phyloP scores from a whole-genome alignment of 2,329 filamentous ascomycete species.

The Cercospora brassicicola region DNA sequence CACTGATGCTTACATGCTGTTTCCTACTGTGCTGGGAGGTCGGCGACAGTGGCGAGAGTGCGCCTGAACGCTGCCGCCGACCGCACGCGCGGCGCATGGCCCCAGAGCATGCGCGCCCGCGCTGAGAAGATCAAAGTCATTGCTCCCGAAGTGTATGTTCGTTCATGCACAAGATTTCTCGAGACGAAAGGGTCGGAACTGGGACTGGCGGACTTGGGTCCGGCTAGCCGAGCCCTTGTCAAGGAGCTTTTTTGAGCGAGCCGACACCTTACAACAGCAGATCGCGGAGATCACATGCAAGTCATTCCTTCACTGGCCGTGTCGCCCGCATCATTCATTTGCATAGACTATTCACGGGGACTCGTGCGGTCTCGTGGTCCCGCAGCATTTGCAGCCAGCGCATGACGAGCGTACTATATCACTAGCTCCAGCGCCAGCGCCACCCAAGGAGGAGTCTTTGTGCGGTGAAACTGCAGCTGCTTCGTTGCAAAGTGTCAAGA shows the following conservation, averaged over 20 bases:
- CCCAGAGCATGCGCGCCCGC: slow-evolving; percentile 47
- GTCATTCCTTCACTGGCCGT: neutral
- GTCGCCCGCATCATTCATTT: neutral
- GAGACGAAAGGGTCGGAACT: neutral
- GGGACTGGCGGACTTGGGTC: neutral
- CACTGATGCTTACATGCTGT: neutral
- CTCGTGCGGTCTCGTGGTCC: neutral
- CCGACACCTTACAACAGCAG: neutral
- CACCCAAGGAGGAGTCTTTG: neutral
- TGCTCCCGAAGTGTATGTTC: neutral
- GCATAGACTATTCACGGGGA: neutral
- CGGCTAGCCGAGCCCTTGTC: neutral
- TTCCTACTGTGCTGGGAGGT: slow-evolving; percentile 33
- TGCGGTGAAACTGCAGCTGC: slow-evolving; percentile 1
- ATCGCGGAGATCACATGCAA: neutral
- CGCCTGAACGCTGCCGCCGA: slow-evolving; percentile 42
- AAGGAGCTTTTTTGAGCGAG: neutral
- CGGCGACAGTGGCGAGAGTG: slow-evolving; percentile 49
- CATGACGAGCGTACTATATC: neutral
- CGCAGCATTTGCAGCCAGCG: neutral
- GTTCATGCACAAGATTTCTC: neutral
- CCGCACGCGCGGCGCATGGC: slow-evolving; percentile 50
- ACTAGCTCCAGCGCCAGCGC: slow-evolving; percentile 2
- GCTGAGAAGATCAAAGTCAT: slow-evolving; percentile 35
- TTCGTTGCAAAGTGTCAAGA: slow-evolving; percentile 13